These are phyloP conservation scores for Cryphonectria nitschkei DNA, from an alignment of 2,329 filamentous ascomycete species.

Conservation along the genomic window DNA sequence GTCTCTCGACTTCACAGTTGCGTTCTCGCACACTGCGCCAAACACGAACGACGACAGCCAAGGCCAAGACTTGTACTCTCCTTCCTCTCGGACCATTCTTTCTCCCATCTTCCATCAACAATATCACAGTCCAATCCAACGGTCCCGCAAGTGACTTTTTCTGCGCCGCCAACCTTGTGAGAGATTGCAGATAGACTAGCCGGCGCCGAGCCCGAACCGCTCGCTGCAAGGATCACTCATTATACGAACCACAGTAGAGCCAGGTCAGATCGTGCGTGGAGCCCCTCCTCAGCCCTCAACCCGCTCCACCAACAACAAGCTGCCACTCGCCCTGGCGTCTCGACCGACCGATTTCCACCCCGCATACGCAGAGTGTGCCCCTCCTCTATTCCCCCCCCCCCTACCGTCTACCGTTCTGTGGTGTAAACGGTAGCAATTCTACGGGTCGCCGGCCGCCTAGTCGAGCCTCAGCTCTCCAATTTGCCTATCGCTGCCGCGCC, in stretches of 20 bases:
- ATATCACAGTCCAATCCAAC: background rate
- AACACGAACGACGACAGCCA: background rate
- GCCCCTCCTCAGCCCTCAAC: background rate
- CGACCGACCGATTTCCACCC: constrained; percentile 5
- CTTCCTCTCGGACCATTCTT: background rate
- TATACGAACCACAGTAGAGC: background rate
- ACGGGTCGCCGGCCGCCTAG: constrained; percentile 1
- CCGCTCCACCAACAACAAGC: background rate
- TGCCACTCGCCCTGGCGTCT: background rate
- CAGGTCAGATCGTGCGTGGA: background rate
- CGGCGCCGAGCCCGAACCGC: background rate
- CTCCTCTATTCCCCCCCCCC: background rate
- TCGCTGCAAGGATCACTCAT: background rate
- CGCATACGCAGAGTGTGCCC: constrained; percentile 9
- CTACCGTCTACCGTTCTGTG: background rate
- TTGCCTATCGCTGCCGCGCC: constrained; percentile 20
- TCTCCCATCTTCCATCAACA: background rate
- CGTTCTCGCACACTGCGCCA: background rate
- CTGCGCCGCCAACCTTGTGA: background rate
- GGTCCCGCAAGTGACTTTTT: background rate
- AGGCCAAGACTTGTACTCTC: background rate
- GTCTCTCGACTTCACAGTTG: background rate
- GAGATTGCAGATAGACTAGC: background rate
- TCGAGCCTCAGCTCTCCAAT: background rate
- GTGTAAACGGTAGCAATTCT: constrained; percentile 2